phyloP scores from a whole-genome alignment of 23 red algal genomes.

The Cyanidium caldarium region DNA sequence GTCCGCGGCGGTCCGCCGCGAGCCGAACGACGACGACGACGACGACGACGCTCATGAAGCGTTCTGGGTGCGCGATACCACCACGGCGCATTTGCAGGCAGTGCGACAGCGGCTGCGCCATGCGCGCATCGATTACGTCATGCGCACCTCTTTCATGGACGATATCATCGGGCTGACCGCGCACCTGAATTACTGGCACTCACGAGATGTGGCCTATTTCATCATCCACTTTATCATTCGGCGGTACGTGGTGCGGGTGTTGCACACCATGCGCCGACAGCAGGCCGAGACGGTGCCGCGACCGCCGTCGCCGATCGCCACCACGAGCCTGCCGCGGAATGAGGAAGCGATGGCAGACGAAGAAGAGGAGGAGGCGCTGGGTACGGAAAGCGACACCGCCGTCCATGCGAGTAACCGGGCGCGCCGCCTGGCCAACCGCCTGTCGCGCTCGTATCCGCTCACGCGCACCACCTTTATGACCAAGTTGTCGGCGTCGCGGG shows the following conservation, averaged over 20 bases:
- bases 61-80: too few relatives aligned
- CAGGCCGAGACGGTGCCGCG: too few relatives aligned
- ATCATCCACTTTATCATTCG: not conserved
- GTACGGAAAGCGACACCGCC: too few relatives aligned
- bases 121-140: conserved; percentile 1
- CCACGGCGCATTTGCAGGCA: not conserved
- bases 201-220: conserved; percentile 8
- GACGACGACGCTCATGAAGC: too few relatives aligned
- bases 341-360: too few relatives aligned
- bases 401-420: too few relatives aligned
- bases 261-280: too few relatives aligned
- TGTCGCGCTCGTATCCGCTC: not conserved
- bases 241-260: not conserved
- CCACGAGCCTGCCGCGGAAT: too few relatives aligned
- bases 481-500: too few relatives aligned
- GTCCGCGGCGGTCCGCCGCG: not conserved
- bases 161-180: not conserved
- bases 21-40: not conserved
- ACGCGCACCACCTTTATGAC: not conserved
- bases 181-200: conserved; percentile 2
- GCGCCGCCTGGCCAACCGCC: too few relatives aligned
- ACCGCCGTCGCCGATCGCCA: too few relatives aligned
- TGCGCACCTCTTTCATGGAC: not conserved
- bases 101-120: not conserved
- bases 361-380: too few relatives aligned